Evolutionary conservation across 2,329 filamentous ascomycete genomes (phyloP).

Genomic region (Neurospora sp.): DNA sequence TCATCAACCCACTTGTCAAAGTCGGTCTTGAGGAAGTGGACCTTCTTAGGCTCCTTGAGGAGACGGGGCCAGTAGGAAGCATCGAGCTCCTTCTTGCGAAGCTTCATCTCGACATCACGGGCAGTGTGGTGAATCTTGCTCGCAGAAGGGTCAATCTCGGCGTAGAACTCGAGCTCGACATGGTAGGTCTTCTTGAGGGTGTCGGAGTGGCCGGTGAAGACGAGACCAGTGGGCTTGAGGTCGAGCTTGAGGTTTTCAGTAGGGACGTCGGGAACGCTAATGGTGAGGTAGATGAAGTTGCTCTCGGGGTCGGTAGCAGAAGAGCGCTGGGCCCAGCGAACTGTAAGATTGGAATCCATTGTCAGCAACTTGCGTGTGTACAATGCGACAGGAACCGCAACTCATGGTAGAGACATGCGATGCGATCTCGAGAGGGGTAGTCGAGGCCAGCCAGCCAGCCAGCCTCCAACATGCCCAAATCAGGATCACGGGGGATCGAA

Average conservation of each 20-base stretch:
- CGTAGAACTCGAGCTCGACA: conserved; percentile 79
- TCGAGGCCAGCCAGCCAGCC: background rate
- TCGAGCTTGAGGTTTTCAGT: conserved; percentile 70
- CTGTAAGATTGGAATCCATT: conserved; percentile 34
- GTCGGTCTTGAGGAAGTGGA: conserved; percentile 96
- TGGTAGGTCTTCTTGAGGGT: conserved; percentile 82
- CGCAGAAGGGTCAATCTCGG: conserved; percentile 76
- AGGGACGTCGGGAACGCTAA: conserved; percentile 78
- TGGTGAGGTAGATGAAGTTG: conserved; percentile 92
- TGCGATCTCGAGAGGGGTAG: background rate
- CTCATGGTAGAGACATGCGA: background rate
- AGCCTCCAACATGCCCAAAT: background rate
- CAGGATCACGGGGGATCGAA: background rate
- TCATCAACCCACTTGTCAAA: conserved; percentile 99
- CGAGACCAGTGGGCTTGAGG: conserved; percentile 64
- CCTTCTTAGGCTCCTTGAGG: conserved; percentile 79
- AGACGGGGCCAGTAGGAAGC: conserved; percentile 93
- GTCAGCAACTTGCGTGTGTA: conserved; percentile 1
- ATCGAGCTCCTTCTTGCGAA: conserved; percentile 95
- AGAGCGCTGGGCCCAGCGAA: conserved; percentile 97
- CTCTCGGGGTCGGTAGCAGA: conserved; percentile 67
- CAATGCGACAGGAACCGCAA: background rate
- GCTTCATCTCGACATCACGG: conserved; percentile 80
- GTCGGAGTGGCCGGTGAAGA: conserved; percentile 73
- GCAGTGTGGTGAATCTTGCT: conserved; percentile 81